Evolutionary conservation across 2,329 filamentous ascomycete species (phyloP), one percentile per base, ranked within the genome.

Genomic region (Cylindrodendrum hubeiense): DNA sequence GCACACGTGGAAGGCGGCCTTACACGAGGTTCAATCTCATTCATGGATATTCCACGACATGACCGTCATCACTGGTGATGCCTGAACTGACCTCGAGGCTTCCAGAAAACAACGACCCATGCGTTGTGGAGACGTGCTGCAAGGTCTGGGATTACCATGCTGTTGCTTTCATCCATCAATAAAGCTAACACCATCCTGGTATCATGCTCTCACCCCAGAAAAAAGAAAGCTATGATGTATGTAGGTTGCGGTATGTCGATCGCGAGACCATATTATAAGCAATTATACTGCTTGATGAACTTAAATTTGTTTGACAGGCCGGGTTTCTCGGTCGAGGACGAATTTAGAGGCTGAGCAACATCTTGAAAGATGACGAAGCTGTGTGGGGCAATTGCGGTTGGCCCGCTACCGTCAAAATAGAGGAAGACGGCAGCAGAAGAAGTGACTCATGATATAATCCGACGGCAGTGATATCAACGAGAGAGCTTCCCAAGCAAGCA

Each of bases 211-310:
- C 55, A 55, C 50, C 43, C 55, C 28, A 30, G 60, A 53, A 63
- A 41, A 60, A 46, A 33, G 26, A 33, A 47, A 33, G 52, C 33
- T 24, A 47, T 51, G n/a, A 47, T 33, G 43, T 49, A 43, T 13
- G 28, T 47, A 24, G 53, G 47, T 30, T 43, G 37, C 21, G 47
- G n/a, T 57, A 33, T 30, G 61, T 64, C 55, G 61, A 64, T 64
- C 61, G 30, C 26, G n/a, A 37, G 37, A 49, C 39, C 34, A 46
- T 51, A 56, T 13, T 28, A 13, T 21, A 28, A 19, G 17, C 30
- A n/a, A 12, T 33, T 33, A 33, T 3, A 49, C 26, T 39, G 37
- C 8, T 39, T 7, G 46, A 57, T 28, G 21, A 62, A 57, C 56
- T 26, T 33, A 37, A 46, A 56, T 57, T 43, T 12, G 13, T 34